These are phyloP conservation scores for Plasmodium cynomolgi DNA, from an alignment of 169 alveolate species.

Conservation along the genomic window DNA sequence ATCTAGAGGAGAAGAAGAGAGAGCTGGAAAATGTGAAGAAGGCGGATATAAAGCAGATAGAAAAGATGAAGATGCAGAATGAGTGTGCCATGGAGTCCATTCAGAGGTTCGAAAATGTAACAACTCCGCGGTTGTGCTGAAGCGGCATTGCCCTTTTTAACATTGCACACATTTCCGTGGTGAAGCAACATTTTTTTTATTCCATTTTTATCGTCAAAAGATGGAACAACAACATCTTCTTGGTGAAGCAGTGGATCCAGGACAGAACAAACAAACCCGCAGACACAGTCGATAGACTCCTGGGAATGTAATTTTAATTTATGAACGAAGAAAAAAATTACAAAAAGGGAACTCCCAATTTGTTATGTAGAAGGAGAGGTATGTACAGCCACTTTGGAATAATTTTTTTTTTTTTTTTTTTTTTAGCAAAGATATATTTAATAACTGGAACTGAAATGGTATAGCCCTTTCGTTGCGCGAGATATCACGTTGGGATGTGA, in stretches of 20 bases:
- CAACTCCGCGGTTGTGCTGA: background rate
- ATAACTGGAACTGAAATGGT: slow-evolving; percentile 41
- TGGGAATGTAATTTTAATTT: slow-evolving; percentile 45
- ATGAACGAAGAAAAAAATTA: background rate
- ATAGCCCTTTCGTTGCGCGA: background rate
- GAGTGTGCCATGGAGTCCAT: slow-evolving; percentile 60
- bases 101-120: slow-evolving; percentile 17
- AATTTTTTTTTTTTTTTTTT: slow-evolving; percentile 16
- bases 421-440: slow-evolving; percentile 63
- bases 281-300: slow-evolving; percentile 54
- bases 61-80: slow-evolving; percentile 55
- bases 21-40: slow-evolving; percentile 46
- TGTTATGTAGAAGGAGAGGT: background rate
- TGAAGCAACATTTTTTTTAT: background rate
- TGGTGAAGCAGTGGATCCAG: slow-evolving; percentile 71
- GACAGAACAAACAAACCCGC: slow-evolving; percentile 44
- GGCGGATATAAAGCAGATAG: slow-evolving; percentile 60
- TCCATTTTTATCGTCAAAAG: background rate
- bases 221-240: slow-evolving; percentile 66
- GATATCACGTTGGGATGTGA: background rate
- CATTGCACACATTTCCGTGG: background rate
- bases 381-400: background rate
- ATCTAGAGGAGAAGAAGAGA: slow-evolving; percentile 19
- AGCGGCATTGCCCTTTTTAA: background rate
- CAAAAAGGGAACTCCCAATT: background rate